phyloP scores from a whole-genome alignment of 2,329 filamentous ascomycete genomes.

The Colletotrichum caudatum region DNA sequence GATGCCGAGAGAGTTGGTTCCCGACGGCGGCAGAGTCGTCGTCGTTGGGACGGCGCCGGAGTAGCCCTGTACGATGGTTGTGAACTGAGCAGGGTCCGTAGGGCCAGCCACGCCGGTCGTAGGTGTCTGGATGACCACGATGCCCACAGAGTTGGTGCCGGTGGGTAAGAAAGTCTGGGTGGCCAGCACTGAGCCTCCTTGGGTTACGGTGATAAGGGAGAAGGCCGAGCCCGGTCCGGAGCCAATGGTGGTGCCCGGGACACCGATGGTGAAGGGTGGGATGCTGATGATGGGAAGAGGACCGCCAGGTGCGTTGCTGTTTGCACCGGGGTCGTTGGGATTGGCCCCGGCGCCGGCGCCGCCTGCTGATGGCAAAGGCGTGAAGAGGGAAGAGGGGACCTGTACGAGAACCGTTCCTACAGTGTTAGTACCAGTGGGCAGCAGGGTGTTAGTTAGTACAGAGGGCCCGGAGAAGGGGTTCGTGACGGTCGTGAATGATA shows the following conservation, averaged over 20 bases:
- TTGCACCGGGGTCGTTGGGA: too few species aligned
- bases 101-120: slow-evolving; percentile 22
- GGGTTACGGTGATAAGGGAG: slow-evolving; percentile 20
- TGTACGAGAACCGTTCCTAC: slow-evolving; percentile 30
- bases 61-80: slow-evolving; percentile 29
- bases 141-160: slow-evolving; percentile 31
- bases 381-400: slow-evolving; percentile 28
- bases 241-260: neutral
- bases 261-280: neutral
- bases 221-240: neutral
- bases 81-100: slow-evolving; percentile 18
- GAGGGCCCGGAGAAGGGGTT: neutral
- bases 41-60: slow-evolving; percentile 23
- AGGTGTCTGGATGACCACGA: slow-evolving; percentile 36
- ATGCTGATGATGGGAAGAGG: neutral
- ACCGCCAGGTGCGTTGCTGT: too few species aligned
- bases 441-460: neutral
- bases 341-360: neutral
- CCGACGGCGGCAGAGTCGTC: slow-evolving; percentile 27
- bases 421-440: slow-evolving; percentile 22
- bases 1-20: slow-evolving; percentile 17
- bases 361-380: slow-evolving; percentile 1
- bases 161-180: slow-evolving; percentile 24
- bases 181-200: slow-evolving; percentile 16
- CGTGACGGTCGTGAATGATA: slow-evolving; percentile 26